Base-by-base conservation (phyloP, 345 rosid species). In the Syzygium jambos region DNA sequence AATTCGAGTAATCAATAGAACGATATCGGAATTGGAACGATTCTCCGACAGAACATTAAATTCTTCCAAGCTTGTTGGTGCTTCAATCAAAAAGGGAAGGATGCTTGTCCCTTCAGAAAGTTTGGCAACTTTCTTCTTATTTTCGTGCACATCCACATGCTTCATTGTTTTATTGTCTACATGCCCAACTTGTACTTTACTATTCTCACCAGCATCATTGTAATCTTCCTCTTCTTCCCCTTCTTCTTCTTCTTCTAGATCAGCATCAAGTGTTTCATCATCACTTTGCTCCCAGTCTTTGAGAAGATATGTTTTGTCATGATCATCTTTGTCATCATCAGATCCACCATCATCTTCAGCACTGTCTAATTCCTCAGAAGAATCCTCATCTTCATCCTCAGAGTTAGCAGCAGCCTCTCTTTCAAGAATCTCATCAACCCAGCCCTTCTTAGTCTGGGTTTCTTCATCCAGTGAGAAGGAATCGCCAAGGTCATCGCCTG, bases 261-360 rank as follows among this genome's bases (percentile, higher is more conserved):
- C 94, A 23, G 90, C 89, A 84, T 87, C 95, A 87, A 94, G 88
- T 90, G 93, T 88, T 51, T 94, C 98, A 90, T 95, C 93, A 91
- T 96, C 99, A 92, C 98, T 96, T 89, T 94, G 98, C 89, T 96
- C 98, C 98, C 99, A 98, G 78, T 95, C 98, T 91, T 93, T 92
- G 88, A 95, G 84, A 87, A 92, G 88, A 84, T 63, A 68, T 87
- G 80, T 38, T 87, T 91, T 91, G 49, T 87, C 91, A 59, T 21
- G 21, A 51, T 89, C 91, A 56, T 87, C 90, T 87, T 87, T 88
- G 77, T 86, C 92, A 38, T 92, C 99, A 89, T 91, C 95, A 57
- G 93, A 91, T 91, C 89, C 93, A 68, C 63, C 89, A 53, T 90
- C 94, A 63, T 90, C 94, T 87, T 88, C 96, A 30, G 86, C 93